Percentiles rank a stretch among this genome's conserved stretches.
These are phyloP conservation scores for Poa pratensis DNA, from an alignment of 176 grass and related monocot genomes.

Conservation along the genomic window DNA sequence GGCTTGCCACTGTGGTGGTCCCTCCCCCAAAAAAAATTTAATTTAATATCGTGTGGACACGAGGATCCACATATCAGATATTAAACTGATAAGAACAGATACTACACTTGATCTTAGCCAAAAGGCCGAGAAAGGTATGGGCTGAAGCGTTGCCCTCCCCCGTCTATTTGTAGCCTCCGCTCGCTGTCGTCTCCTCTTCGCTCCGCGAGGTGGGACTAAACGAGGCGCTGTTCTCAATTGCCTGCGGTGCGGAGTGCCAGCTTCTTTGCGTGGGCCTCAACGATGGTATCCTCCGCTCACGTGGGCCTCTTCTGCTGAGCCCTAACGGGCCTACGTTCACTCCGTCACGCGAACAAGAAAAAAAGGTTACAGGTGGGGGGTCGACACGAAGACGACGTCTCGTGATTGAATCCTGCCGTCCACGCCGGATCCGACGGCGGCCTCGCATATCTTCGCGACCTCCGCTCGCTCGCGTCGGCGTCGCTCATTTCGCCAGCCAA, in stretches of 20 bases:
- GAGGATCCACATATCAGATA: slow-evolving; percentile 61
- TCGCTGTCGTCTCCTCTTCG: neutral
- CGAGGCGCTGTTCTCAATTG: too few species aligned
- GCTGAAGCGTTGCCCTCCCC: neutral
- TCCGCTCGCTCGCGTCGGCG: slow-evolving; percentile 46
- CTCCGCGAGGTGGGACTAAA: slow-evolving; percentile 11
- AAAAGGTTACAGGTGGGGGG: neutral
- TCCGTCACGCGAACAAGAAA: neutral
- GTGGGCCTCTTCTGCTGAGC: too few species aligned
- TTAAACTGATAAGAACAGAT: slow-evolving; percentile 93
- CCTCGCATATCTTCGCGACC: slow-evolving; percentile 43
- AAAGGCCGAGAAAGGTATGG: slow-evolving; percentile 80
- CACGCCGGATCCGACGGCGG: neutral
- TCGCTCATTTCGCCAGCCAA: slow-evolving; percentile 39
- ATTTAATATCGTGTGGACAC: slow-evolving; percentile 58
- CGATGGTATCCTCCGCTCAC: too few species aligned
- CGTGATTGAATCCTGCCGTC: slow-evolving; percentile 33
- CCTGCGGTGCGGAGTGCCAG: neutral
- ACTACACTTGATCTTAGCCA: slow-evolving; percentile 84
- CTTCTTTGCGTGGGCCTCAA: neutral
- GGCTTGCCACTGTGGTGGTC: neutral
- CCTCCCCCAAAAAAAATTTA: slow-evolving; percentile 56
- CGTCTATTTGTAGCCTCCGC: neutral
- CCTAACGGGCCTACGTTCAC: neutral
- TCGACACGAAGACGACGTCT: neutral